Conservation (phyloP, 2,329 filamentous ascomycete species). For the Claviceps spartinae region DNA sequence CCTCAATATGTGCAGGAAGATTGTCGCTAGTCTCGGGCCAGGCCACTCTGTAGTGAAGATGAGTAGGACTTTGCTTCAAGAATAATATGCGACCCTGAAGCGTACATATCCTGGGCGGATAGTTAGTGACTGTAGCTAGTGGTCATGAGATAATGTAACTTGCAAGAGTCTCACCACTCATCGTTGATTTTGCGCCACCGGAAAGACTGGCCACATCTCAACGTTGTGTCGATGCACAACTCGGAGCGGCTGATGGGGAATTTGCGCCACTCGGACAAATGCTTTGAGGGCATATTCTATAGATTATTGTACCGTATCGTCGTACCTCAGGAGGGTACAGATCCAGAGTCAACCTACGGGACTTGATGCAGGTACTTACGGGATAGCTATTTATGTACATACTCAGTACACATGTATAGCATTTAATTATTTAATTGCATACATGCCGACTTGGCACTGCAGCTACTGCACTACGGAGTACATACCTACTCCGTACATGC, state of each 20-base stretch:
- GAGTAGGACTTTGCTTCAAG: constrained; percentile 64
- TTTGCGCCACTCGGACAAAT: constrained; percentile 70
- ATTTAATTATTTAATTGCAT: no score
- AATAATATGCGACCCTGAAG: constrained; percentile 75
- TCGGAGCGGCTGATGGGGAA: constrained; percentile 72
- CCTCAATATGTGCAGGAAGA: constrained; percentile 3
- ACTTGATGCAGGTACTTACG: no score
- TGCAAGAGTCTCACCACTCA: constrained; percentile 51
- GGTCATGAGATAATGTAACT: not conserved
- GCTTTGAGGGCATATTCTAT: constrained; percentile 24
- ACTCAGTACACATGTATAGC: no score
- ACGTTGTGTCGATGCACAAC: constrained; percentile 84
- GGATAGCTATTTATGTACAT: no score
- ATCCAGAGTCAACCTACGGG: no score
- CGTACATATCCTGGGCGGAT: constrained; percentile 52
- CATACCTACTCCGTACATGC: no score
- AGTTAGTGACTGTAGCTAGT: not conserved
- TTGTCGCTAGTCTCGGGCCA: constrained; percentile 29
- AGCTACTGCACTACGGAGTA: no score
- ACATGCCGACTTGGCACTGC: no score
- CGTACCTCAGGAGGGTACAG: no score
- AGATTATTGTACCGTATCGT: no score
- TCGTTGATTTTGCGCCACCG: constrained; percentile 79
- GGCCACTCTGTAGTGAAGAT: constrained; percentile 68
- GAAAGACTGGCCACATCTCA: constrained; percentile 93